Percentiles rank a stretch among this genome's conserved stretches.
Evolutionary conservation across 1,284 basidiomycete genomes (phyloP).

Genomic region (Apiotrichum domesticum): DNA sequence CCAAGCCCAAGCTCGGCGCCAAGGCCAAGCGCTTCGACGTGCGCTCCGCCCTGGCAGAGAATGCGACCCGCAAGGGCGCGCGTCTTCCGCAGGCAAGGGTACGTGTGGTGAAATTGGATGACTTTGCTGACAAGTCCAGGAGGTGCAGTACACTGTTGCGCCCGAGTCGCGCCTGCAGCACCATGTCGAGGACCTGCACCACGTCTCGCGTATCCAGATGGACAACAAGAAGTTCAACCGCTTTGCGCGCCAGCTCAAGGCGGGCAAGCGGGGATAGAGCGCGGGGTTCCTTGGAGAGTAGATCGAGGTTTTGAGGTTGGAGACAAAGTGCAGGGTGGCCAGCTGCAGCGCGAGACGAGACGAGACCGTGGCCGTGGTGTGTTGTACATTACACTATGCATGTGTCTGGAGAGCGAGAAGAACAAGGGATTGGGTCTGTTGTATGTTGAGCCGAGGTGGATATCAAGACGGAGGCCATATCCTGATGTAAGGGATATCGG

Average conservation of each 20-base stretch:
- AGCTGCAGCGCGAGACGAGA: too few species aligned
- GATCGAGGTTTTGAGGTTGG: too few species aligned
- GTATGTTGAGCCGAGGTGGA: too few species aligned
- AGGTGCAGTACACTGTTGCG: conserved; percentile 41
- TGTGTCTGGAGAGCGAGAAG: not conserved
- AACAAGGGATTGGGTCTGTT: too few species aligned
- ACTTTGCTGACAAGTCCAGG: conserved; percentile 14
- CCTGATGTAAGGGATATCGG: too few species aligned
- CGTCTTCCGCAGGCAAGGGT: conserved; percentile 32
- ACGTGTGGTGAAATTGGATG: conserved; percentile 5
- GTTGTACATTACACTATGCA: conserved; percentile 9
- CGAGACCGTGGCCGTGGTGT: not conserved
- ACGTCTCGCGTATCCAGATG: conserved; percentile 36
- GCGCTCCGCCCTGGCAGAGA: conserved; percentile 31
- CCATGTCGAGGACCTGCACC: conserved; percentile 29
- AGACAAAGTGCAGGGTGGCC: too few species aligned
- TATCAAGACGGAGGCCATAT: too few species aligned
- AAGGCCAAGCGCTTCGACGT: conserved; percentile 35
- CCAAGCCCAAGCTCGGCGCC: conserved; percentile 6
- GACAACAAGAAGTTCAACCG: conserved; percentile 45
- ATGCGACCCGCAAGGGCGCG: conserved; percentile 34
- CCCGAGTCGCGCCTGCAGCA: conserved; percentile 33
- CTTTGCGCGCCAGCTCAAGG: conserved; percentile 40
- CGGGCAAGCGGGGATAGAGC: not conserved
- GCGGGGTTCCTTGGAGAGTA: too few species aligned